Evolutionary conservation across 2,329 filamentous ascomycete genomes (phyloP), one percentile per base, ranked within the genome.

Genomic region (Exophiala xenobiotica): DNA sequence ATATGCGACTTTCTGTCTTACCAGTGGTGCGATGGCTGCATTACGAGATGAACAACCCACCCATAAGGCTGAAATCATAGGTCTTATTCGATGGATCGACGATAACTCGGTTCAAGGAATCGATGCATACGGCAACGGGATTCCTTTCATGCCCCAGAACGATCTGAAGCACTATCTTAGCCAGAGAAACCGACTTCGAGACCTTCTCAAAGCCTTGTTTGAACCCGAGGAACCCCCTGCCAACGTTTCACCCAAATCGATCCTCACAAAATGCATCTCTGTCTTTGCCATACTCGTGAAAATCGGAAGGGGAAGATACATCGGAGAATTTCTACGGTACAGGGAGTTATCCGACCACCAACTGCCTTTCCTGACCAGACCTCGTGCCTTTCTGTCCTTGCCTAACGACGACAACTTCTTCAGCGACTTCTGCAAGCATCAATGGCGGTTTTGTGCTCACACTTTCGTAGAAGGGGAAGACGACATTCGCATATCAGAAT

Each of bases 391-490:
- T 26, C 60, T 61, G 19, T 27, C 33, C 4, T 40, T 44, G n/a
- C 53, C 57, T 31, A 43, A 40, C 31, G 40, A 27, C 19, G 35
- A 14, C 4, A 46, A 49, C 7, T 62, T 65, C 37, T 58, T 64
- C n/a, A 26, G 50, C 12, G 16, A 49, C 7, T 68, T 68, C 53
- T 63, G 61, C 39, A 48, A 63, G 26, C 43, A 52, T 19, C 65
- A 68, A 48, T 64, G 60, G 54, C 57, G 39, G 27, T 65, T 63
- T 41, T 66, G 62, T 46, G 58, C 60, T 4, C 51, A 61, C 4
- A 42, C 47, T 7, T 59, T 67, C 19, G 49, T 53, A 18, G 20
- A 53, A 6, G 52, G 57, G 27, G 51, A 62, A 35, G 42, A 57
- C 2, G 48, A 62, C 40, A 55, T 59, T 27, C 52, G 52, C 7